phyloP scores from a whole-genome alignment of 768 basidiomycete genomes.

The Cystofilobasidium macerans region DNA sequence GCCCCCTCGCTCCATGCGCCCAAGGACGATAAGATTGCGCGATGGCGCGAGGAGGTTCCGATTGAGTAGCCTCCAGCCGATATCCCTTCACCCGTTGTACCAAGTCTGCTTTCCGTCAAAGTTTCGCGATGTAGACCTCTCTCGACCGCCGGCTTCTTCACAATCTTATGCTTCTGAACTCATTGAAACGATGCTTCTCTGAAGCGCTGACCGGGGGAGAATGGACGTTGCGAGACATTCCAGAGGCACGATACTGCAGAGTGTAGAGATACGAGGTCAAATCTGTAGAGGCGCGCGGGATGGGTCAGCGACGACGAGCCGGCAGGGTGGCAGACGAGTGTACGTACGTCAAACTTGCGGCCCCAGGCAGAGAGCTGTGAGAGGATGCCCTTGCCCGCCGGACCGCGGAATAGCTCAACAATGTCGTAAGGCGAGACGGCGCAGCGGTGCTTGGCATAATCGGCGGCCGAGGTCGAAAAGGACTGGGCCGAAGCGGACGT shows the following conservation, averaged over 20 bases:
- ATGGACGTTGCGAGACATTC: too few species aligned
- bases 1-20: conserved; percentile 2
- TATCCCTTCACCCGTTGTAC: not conserved
- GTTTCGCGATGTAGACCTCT: too few species aligned
- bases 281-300: not conserved
- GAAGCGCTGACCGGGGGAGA: too few species aligned
- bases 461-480: conserved; percentile 48
- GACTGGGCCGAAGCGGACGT: conserved; percentile 40
- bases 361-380: conserved; percentile 37
- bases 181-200: too few species aligned
- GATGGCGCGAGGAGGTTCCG: not conserved
- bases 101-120: not conserved
- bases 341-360: conserved; percentile 36
- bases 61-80: not conserved
- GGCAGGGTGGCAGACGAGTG: conserved; percentile 6
- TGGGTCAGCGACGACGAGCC: too few species aligned
- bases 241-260: not conserved
- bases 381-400: conserved; percentile 33
- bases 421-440: conserved; percentile 54
- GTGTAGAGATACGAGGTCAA: not conserved
- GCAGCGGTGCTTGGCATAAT: conserved; percentile 67
- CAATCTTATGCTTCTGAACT: too few species aligned
- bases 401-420: conserved; percentile 36
- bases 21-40: not conserved
- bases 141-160: too few species aligned